Evolutionary conservation across 2,329 filamentous ascomycete species (phyloP), one percentile per base, ranked within the genome.

Genomic region (Penicillium capsulatum): DNA sequence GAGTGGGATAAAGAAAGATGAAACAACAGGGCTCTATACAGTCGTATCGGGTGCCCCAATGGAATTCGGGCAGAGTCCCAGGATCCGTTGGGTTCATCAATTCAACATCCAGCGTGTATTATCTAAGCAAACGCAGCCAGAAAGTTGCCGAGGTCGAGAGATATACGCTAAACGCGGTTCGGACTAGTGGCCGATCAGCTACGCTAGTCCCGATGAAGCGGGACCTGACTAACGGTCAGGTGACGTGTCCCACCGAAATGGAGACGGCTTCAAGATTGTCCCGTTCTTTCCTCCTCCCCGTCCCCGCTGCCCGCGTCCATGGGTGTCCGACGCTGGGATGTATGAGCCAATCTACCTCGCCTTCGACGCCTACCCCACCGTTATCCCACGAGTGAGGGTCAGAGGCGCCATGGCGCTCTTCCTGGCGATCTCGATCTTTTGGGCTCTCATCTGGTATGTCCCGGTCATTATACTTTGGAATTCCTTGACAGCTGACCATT

Each of bases 331-430:
- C 59, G 60, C 55, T 63, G 67, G 68, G 59, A 70, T 65, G 63
- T 66, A 68, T 60, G 68, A 70, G 59, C 63, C 67, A 48, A 56
- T 71, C 39, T 64, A 67, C 53, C 61, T 69, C 52, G 63, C 67
- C 36, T 64, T 67, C 52, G 63, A 70, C 60, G 62, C 64, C 58
- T 71, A 72, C 55, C 67, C 66, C 37, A 60, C 64, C 46, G 63
- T 69, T 45, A 63, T 69, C 35, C 69, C 69, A 34, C 64, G 61
- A 54, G 66, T 72, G 45, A 66, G 66, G 61, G 67, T 70, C 38
- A 64, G 66, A 65, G 69, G 68, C 52, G 66, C 68, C 52, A 71
- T 72, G 68, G 69, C 71, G 54, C 65, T 73, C 40, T 63, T 73
- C 41, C 59, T 73, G 28, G 65, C 70, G 8, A 59, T 64, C 38